Percentiles rank a stretch among this genome's conserved stretches.
Evolutionary conservation across 257 asterid genomes (phyloP).

Genomic region (Solanum corneliomulleri): DNA sequence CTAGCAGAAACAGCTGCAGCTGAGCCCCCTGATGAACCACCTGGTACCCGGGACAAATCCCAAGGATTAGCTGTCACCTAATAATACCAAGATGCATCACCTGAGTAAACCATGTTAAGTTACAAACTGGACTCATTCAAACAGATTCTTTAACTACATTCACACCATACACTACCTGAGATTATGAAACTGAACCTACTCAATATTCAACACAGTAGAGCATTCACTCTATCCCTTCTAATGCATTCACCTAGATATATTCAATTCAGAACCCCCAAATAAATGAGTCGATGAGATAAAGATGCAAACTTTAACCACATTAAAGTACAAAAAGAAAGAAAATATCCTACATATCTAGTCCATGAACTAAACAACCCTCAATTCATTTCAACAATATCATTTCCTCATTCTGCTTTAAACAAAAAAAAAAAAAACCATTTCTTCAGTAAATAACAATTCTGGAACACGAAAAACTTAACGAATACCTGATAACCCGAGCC

Average conservation of each 20-base stretch:
- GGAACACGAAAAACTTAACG: not conserved
- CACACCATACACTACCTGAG: not conserved
- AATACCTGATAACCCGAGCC: slow-evolving; percentile 69
- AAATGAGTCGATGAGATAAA: not conserved
- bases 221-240: not conserved
- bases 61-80: slow-evolving; percentile 99
- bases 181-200: not conserved
- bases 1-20: slow-evolving; percentile 97
- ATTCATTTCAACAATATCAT: not conserved
- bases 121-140: slow-evolving; percentile 17
- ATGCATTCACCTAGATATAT: not conserved
- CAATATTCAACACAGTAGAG: slow-evolving; percentile 6
- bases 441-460: not conserved
- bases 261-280: not conserved
- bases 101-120: slow-evolving; percentile 58
- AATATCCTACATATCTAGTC: not conserved
- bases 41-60: slow-evolving; percentile 96
- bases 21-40: slow-evolving; percentile 98
- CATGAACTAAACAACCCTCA: not conserved
- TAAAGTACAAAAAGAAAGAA: too few species aligned
- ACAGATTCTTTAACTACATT: not conserved
- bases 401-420: not conserved
- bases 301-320: not conserved
- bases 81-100: slow-evolving; percentile 60
- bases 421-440: not conserved